Evolutionary conservation across 1,284 basidiomycete species (phyloP), one percentile per base, ranked within the genome.

Genomic region (Ceratobasidium sp.): DNA sequence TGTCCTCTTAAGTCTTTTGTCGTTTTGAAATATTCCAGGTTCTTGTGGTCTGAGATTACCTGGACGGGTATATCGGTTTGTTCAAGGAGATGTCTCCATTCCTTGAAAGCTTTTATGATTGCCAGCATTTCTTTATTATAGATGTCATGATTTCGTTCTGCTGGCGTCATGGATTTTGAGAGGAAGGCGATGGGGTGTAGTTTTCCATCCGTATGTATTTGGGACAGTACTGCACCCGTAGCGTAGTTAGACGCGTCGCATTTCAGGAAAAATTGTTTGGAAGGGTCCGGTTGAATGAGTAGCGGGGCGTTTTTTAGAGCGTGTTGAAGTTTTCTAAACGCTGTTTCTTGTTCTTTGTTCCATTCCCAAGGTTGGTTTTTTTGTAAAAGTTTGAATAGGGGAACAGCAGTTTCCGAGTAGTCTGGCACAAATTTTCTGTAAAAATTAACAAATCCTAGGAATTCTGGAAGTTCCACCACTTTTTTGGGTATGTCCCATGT

Each of bases 401-500:
- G 83, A 2, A n/a, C 26, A 1, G 80, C 78, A 10, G 82, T 79
- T 15, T 67, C 37, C 0, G 82, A 80, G 77, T 80, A 85, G 23
- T 78, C 58, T 6, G 63, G 35, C 42, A 85, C 80, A 77, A 84
- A 84, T 20, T 80, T 64, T 0, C 82, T 63, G 67, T 84, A 85
- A 74, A 81, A 84, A 77, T 82, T 82, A 2, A 80, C 79, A 33
- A 85, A 80, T 8, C 84, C 83, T 1, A 85, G 60, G 79, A 85
- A 84, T 1, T 51, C 42, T 68, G 81, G 80, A 2, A 76, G 86
- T 86, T n/a, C 80, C 42, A 80, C 79, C 15, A 85, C 77, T 2
- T 75, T 80, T 0, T 54, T 77, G 0, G 86, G 87, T 0, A 37
- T 37, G 0, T 84, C 84, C 87, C 87, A 89, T 3, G 81, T 74